A percentile compares a stretch with the other conserved stretches of the same genome.
These are phyloP conservation scores for Mucor indicus DNA, from an alignment of 371 early-diverging fungal genomes.

Conservation along the genomic window DNA sequence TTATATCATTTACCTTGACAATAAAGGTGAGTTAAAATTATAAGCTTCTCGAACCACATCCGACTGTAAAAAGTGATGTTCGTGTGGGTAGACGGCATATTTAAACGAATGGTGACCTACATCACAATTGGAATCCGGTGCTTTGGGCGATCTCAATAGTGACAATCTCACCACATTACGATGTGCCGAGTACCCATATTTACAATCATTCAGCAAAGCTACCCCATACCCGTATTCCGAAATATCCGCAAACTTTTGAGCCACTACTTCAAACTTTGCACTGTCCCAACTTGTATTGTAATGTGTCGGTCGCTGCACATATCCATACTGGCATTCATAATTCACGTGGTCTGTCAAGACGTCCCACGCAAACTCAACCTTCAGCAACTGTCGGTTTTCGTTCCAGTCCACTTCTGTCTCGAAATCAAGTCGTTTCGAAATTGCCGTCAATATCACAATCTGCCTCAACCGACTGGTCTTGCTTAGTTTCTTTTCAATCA, in stretches of 20 bases:
- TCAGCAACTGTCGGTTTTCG: slow-evolving; percentile 84
- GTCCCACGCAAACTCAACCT: slow-evolving; percentile 88
- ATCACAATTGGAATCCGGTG: slow-evolving; percentile 33
- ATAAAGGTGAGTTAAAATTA: slow-evolving; percentile 80
- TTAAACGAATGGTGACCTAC: slow-evolving; percentile 74
- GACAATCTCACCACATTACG: slow-evolving; percentile 76
- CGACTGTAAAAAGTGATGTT: slow-evolving; percentile 74
- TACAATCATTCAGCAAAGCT: slow-evolving; percentile 87
- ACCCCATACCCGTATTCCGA: slow-evolving; percentile 91
- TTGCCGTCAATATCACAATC: slow-evolving; percentile 66
- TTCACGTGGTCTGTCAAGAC: slow-evolving; percentile 76
- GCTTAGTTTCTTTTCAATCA: slow-evolving; percentile 60
- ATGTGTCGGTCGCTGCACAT: slow-evolving; percentile 85
- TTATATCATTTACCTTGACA: slow-evolving; percentile 42
- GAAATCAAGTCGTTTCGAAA: slow-evolving; percentile 81
- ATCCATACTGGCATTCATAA: slow-evolving; percentile 92
- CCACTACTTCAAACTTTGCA: slow-evolving; percentile 94
- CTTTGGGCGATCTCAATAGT: slow-evolving; percentile 84
- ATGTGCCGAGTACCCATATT: slow-evolving; percentile 79
- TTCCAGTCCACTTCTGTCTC: slow-evolving; percentile 89
- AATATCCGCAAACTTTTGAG: slow-evolving; percentile 90
- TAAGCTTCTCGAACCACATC: slow-evolving; percentile 81
- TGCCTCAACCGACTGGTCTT: slow-evolving; percentile 64
- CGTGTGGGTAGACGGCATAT: slow-evolving; percentile 88
- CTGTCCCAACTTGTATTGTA: slow-evolving; percentile 90